Base-by-base conservation (phyloP, 371 early-diverging fungal species). In the Mucor racemosus region DNA sequence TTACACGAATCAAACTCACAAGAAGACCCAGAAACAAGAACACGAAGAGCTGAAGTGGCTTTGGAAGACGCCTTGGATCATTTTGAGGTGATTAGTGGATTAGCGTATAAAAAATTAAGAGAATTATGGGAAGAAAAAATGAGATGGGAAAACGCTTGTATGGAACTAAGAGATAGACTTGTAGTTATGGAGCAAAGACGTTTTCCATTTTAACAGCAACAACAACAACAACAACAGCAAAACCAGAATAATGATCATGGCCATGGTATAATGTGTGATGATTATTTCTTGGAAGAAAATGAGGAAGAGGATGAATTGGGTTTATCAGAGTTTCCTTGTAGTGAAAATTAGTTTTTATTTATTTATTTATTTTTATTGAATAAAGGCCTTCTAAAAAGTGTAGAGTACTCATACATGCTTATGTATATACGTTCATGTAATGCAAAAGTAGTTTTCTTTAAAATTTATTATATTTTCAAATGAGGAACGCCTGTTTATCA, bases 21-120 rank as follows among this genome's bases (percentile, higher is more conserved):
- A 41, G 60, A 60, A 68, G 10, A 76, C 72, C 0, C 67, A 71
- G 36, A 75, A 73, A 1, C 59, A n/a, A 54, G 70, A 61, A 61
- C 65, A 0, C 66, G 46, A 57, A 74, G 82, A 14, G 71, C 83
- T 4, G 75, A 83, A 11, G 81, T 75, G 11, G 84, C 86, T 11
- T 71, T 86, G 66, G 82, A 85, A 38, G 80, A 87, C 40, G 77
- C 88, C 0, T 75, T 80, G 34, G 85, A 86, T 61, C 81, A 88
- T 65, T 85, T 83, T 69, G 88, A 88, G 60, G 79, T 83, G 55
- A 74, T 88, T 19, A 79, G 77, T 44, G 86, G 83, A 5, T 65
- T 85, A 41, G 88, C 88, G 1, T 86, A 84, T 68, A 80, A 83
- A 58, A 88, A 85, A 62, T 68, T 88, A 8, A 76, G 86, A 38